A percentile compares a stretch with the other conserved stretches of the same genome.
Evolutionary conservation across 441 rosid species (phyloP).

Genomic region (Erodium trifolium): DNA sequence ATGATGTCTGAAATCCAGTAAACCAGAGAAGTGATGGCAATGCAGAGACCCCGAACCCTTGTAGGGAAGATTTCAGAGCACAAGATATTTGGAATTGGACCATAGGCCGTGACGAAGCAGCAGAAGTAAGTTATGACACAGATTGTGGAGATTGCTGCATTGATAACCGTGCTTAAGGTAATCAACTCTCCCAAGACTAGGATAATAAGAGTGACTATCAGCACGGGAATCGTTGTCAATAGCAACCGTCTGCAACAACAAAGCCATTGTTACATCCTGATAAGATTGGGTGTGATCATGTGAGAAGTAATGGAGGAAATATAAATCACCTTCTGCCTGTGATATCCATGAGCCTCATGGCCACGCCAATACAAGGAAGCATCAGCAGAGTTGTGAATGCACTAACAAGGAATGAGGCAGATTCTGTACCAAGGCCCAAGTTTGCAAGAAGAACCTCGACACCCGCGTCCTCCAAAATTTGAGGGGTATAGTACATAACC

Average conservation of each 20-base stretch:
- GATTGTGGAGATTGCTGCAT: constrained; percentile 47
- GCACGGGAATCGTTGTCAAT: constrained; percentile 57
- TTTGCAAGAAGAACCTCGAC: constrained; percentile 55
- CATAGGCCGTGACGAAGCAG: constrained; percentile 55
- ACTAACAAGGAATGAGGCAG: constrained; percentile 71
- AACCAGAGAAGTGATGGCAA: constrained; percentile 49
- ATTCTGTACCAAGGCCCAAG: constrained; percentile 45
- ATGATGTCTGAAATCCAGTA: constrained; percentile 57
- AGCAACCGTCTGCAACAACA: constrained; percentile 42
- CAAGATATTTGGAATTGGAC: constrained; percentile 64
- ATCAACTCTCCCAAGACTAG: constrained; percentile 45
- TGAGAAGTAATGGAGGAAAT: no score
- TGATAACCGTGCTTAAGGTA: constrained; percentile 32
- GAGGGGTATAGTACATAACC: constrained; percentile 74
- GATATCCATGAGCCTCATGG: constrained; percentile 69
- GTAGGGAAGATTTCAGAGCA: constrained; percentile 77
- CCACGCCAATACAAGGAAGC: constrained; percentile 67
- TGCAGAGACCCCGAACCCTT: constrained; percentile 65
- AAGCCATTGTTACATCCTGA: no score
- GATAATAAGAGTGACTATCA: constrained; percentile 37
- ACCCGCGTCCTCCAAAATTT: constrained; percentile 65
- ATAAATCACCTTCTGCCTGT: constrained; percentile 53
- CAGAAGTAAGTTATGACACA: constrained; percentile 66
- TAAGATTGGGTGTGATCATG: no score
- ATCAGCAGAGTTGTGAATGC: constrained; percentile 60